phyloP scores from a whole-genome alignment of 2,329 filamentous ascomycete genomes.

The Cladosporium sp. region DNA sequence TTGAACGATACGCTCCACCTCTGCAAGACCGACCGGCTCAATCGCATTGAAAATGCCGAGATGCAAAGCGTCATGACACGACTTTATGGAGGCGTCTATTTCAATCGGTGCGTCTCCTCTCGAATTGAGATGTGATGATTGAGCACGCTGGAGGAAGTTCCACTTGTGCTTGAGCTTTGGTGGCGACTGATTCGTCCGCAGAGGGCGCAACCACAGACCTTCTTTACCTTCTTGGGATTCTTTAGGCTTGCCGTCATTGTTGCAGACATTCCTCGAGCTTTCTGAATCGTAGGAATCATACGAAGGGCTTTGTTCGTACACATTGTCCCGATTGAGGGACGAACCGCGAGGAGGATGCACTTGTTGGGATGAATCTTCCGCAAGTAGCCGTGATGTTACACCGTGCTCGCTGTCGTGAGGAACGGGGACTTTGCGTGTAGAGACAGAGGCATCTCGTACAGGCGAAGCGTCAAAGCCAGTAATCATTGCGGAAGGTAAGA shows the following conservation, averaged over 20 bases:
- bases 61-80: constrained; percentile 34
- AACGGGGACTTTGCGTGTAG: background rate
- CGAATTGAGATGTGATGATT: constrained; percentile 42
- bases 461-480: constrained; percentile 8
- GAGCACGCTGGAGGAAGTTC: constrained; percentile 61
- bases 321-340: background rate
- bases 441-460: background rate
- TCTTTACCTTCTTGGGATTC: constrained; percentile 38
- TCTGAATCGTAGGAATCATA: background rate
- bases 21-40: constrained; percentile 46
- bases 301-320: background rate
- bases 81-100: background rate
- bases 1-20: constrained; percentile 48
- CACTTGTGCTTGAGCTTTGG: constrained; percentile 51
- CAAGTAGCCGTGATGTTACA: background rate
- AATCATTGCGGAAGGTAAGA: constrained; percentile 36
- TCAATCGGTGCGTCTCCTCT: constrained; percentile 22
- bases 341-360: background rate
- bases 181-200: constrained; percentile 11
- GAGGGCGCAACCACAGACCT: constrained; percentile 39
- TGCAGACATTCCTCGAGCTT: background rate
- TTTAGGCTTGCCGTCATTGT: background rate
- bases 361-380: background rate
- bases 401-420: constrained; percentile 25
- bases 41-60: constrained; percentile 60